Evolutionary conservation across 306 rosid species (phyloP).

Genomic region (Rosa multiflora): DNA sequence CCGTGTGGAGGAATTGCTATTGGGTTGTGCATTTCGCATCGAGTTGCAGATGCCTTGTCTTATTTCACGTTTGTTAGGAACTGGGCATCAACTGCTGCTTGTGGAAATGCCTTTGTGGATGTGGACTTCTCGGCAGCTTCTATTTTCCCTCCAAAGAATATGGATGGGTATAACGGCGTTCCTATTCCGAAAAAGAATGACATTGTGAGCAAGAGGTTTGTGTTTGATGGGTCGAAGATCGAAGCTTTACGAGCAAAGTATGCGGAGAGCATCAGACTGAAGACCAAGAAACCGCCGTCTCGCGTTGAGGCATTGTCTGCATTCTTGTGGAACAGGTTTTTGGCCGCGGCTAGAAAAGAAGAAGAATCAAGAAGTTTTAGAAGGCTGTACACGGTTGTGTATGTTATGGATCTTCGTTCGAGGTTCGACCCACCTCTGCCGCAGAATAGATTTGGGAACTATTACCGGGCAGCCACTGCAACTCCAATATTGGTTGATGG

Average conservation of each 20-base stretch:
- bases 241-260: conserved; percentile 39
- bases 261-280: neutral
- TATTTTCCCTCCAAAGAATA: conserved; percentile 47
- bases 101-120: conserved; percentile 4
- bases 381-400: neutral
- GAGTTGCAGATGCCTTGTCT: conserved; percentile 47
- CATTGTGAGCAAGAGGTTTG: conserved; percentile 40
- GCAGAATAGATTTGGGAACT: conserved; percentile 15
- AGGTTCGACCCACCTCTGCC: conserved; percentile 15
- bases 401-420: conserved; percentile 5
- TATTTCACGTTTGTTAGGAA: conserved; percentile 29
- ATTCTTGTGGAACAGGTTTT: conserved; percentile 48
- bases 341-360: conserved; percentile 20
- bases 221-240: conserved; percentile 32
- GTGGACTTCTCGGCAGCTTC: conserved; percentile 37
- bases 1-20: conserved; percentile 53
- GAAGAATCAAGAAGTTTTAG: neutral
- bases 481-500: neutral
- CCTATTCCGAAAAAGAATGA: conserved; percentile 28
- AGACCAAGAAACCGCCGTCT: conserved; percentile 29
- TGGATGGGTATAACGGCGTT: conserved; percentile 24
- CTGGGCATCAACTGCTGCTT: conserved; percentile 40
- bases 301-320: conserved; percentile 52
- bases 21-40: conserved; percentile 48
- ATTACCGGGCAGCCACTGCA: conserved; percentile 2